phyloP scores from a whole-genome alignment of 208 protist genomes.

The Crithidia thermophila region DNA sequence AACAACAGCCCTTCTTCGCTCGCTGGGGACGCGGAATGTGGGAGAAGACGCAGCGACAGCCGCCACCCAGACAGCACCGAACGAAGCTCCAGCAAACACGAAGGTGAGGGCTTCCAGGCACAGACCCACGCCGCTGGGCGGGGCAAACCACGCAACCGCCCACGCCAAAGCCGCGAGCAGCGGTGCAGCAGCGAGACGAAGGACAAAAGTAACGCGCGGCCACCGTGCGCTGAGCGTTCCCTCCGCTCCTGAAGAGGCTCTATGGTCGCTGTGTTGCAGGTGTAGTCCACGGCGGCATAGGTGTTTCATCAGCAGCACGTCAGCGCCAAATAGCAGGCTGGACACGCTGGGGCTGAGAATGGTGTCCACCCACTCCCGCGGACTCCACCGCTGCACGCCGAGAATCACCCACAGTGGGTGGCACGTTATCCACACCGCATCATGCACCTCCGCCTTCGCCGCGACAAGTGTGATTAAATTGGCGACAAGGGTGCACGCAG shows the following conservation, averaged over 20 bases:
- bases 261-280: background rate
- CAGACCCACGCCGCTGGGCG: conserved; percentile 25
- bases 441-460: background rate
- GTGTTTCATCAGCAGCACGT: conserved; percentile 9
- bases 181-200: background rate
- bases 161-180: conserved; percentile 17
- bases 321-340: background rate
- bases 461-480: conserved; percentile 9
- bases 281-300: background rate
- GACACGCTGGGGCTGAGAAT: conserved; percentile 5
- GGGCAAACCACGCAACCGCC: conserved; percentile 12
- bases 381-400: conserved; percentile 22
- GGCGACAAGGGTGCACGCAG: conserved; percentile 13
- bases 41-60: background rate
- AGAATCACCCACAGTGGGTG: conserved; percentile 20
- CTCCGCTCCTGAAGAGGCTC: background rate
- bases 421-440: conserved; percentile 1
- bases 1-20: too few species aligned
- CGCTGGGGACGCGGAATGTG: too few species aligned
- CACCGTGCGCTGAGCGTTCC: background rate
- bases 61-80: background rate
- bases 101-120: conserved; percentile 25
- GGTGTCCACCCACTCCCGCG: conserved; percentile 12
- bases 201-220: background rate
- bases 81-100: background rate